Evolutionary conservation across 2,329 filamentous ascomycete genomes (phyloP).

Genomic region (Alternaria alternata): DNA sequence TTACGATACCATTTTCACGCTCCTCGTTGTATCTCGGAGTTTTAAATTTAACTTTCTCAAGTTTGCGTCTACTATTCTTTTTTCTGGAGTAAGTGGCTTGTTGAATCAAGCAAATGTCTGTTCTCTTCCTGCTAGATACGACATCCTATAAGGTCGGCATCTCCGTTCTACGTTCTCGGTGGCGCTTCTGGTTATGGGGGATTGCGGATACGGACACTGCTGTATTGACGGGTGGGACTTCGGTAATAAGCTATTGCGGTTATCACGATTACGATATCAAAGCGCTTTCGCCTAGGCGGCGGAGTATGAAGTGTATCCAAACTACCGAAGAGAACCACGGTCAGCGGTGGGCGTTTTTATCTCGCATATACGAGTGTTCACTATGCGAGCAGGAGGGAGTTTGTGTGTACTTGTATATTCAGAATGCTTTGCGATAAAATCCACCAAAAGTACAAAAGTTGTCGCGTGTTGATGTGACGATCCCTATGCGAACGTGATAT

Average conservation of each 20-base stretch:
- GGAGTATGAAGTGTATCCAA: not conserved
- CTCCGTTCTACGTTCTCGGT: not conserved
- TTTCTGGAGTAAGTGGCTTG: not conserved
- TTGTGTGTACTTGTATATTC: not conserved
- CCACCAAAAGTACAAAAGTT: not conserved
- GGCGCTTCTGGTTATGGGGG: not conserved
- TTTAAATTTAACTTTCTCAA: constrained; percentile 16
- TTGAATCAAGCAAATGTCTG: not conserved
- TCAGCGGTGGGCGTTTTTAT: not conserved
- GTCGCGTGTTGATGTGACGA: not conserved
- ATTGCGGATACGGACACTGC: not conserved
- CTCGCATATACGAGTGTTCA: not conserved
- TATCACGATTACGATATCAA: not conserved
- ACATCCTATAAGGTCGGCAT: not conserved
- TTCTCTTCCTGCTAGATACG: not conserved
- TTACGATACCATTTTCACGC: constrained; percentile 44
- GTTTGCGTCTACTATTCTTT: constrained; percentile 8
- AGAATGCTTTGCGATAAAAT: not conserved
- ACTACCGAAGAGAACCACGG: not conserved
- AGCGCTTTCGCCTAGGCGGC: not conserved
- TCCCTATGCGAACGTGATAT: not conserved
- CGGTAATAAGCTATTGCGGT: not conserved
- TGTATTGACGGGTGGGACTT: not conserved
- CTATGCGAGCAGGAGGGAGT: not conserved
- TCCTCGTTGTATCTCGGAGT: constrained; percentile 18